These are phyloP conservation scores for Nicotiana undulata DNA, from an alignment of 257 asterid genomes.

Conservation along the genomic window DNA sequence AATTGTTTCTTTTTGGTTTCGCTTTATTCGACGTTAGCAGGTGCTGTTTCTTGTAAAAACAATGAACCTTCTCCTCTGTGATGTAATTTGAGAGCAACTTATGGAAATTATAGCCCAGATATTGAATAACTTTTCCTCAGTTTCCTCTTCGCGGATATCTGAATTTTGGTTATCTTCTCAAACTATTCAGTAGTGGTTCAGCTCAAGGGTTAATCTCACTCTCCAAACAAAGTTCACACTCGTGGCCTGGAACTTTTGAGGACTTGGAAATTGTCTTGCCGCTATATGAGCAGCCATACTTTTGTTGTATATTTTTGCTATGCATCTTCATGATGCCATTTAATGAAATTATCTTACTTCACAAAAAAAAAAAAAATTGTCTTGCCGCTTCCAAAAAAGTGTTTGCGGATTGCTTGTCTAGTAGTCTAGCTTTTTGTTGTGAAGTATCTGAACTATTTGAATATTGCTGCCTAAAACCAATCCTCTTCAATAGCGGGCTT, in stretches of 20 bases:
- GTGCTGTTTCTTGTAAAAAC: not conserved
- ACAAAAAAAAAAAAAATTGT: not conserved
- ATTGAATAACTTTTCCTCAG: not conserved
- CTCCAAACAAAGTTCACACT: not conserved
- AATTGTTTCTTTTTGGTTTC: not conserved
- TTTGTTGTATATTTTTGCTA: too few relatives aligned
- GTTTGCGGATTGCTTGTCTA: not conserved
- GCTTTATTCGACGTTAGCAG: not conserved
- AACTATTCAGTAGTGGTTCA: not conserved
- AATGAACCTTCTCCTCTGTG: slow-evolving; percentile 3
- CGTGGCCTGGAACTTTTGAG: not conserved
- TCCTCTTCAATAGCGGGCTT: not conserved
- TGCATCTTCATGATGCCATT: too few relatives aligned
- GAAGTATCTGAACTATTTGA: not conserved
- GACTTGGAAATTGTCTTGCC: not conserved
- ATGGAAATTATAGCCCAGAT: not conserved
- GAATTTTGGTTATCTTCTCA: not conserved
- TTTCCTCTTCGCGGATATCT: not conserved
- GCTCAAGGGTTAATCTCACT: not conserved
- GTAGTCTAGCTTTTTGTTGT: not conserved
- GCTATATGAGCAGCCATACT: not conserved
- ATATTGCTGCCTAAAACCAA: not conserved
- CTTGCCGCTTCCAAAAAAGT: not conserved
- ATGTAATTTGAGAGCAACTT: not conserved
- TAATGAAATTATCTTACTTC: too few relatives aligned